A percentile compares a stretch with the other conserved stretches of the same genome.
These are phyloP conservation scores for Erodium chrysanthum DNA, from an alignment of 441 rosid genomes.

Conservation along the genomic window DNA sequence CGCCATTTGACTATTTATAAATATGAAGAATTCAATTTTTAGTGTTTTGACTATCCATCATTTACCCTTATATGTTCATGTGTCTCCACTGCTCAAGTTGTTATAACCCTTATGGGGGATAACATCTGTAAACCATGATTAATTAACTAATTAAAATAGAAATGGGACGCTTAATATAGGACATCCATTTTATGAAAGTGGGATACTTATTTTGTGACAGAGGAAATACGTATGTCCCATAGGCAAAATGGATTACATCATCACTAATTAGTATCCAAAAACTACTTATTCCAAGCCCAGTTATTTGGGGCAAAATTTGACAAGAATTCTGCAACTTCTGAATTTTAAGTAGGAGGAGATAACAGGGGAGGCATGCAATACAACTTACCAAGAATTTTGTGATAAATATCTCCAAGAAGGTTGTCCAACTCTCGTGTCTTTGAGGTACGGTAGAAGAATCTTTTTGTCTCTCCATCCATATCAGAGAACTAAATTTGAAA, in stretches of 20 bases:
- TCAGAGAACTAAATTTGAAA: slow-evolving; percentile 56
- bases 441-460: slow-evolving; percentile 74
- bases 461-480: slow-evolving; percentile 58
- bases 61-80: neutral
- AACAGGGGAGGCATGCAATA: slow-evolving; percentile 9
- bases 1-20: neutral
- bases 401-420: slow-evolving; percentile 91
- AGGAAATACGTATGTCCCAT: neutral
- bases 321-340: neutral
- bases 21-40: neutral
- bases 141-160: neutral
- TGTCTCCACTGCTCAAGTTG: neutral
- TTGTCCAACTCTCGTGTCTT: slow-evolving; percentile 84
- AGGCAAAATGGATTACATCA: neutral
- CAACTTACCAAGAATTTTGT: slow-evolving; percentile 69
- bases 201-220: neutral
- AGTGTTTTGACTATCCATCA: neutral
- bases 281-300: neutral
- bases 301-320: slow-evolving; percentile 11
- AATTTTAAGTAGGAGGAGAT: neutral
- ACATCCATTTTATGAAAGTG: neutral
- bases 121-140: neutral
- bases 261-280: slow-evolving; percentile 13
- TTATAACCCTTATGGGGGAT: neutral
- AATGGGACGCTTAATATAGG: neutral